Conservation (phyloP, 768 basidiomycete genomes). For the Amyloporia xantha region DNA sequence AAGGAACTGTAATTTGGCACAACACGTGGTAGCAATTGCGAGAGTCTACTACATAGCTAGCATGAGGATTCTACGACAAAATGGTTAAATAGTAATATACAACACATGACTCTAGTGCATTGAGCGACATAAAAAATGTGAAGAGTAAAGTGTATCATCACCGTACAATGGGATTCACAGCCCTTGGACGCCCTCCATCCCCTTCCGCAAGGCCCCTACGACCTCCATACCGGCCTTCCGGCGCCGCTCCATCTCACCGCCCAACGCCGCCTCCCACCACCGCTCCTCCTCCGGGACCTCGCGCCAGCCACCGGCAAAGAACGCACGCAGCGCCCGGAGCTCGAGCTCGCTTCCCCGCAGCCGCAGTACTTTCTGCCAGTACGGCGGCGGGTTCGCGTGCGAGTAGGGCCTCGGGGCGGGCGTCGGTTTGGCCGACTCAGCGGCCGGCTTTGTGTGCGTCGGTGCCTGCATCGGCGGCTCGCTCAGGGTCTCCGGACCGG, state of each 20-base stretch:
- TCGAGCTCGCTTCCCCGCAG: slow-evolving; percentile 19
- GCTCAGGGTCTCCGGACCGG: slow-evolving; percentile 16
- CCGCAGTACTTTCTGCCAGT: slow-evolving; percentile 31
- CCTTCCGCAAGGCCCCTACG: slow-evolving; percentile 23
- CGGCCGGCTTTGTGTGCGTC: not conserved
- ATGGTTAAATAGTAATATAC: too few relatives aligned
- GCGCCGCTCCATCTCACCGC: slow-evolving; percentile 27
- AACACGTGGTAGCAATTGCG: too few relatives aligned
- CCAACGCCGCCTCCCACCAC: slow-evolving; percentile 66
- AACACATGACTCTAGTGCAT: too few relatives aligned
- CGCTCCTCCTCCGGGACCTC: slow-evolving; percentile 48
- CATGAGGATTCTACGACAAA: too few relatives aligned
- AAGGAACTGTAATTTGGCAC: too few relatives aligned
- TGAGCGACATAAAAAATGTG: too few relatives aligned
- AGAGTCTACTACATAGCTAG: too few relatives aligned
- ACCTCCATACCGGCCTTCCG: slow-evolving; percentile 17
- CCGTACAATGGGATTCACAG: not conserved
- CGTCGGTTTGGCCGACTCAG: not conserved
- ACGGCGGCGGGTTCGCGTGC: slow-evolving; percentile 38
- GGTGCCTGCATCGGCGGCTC: too few relatives aligned
- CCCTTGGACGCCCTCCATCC: slow-evolving; percentile 22
- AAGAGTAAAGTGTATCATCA: too few relatives aligned
- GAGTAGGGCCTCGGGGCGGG: slow-evolving; percentile 26
- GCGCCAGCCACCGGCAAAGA: slow-evolving; percentile 57
- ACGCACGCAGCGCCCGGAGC: slow-evolving; percentile 34